Evolutionary conservation across 768 basidiomycete species (phyloP), one percentile per base, ranked within the genome.

Genomic region (Tricholoma flavovirens): DNA sequence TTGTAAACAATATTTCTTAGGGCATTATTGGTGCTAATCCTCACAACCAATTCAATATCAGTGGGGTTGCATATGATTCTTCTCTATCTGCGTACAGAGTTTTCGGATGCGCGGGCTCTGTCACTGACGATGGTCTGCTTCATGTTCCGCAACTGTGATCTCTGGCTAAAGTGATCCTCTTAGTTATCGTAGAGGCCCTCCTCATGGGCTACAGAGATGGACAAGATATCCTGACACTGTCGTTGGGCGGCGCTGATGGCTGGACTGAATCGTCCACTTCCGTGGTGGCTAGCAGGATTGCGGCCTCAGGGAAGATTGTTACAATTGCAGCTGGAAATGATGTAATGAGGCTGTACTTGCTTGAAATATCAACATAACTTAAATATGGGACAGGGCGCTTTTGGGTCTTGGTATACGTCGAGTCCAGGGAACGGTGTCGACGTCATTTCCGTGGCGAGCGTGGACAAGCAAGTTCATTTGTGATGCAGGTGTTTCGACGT

Each of bases 51-150:
- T 85, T 81, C 73, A 83, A 83, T 68, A 81, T 88, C 63, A 82
- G 80, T 49, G 88, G 88, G 54, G 86, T 87, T 42, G 87, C 87
- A 3, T 85, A 79, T 56, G 74, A 77, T 2, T 81, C 85, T 0
- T 77, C 76, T 1, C 67, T 87, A 33, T 77, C 71, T 2, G 64
- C 76, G 3, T 84, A 84, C 71, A 67, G 83, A 53, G 73, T 88
- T 8, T 87, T 86, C 63, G 81, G 83, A 3, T 88, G 88, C 65
- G 60, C 54, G 2, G 83, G 82, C 0, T 66, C 57, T 11, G 76
- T 80, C 57, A 75, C 73, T 46, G 77, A 83, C 62, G 76, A 85
- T 66, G 68, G 84, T 86, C 59, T 46, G 74, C 29, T 29, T 65
- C 19, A 5, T 35, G 33, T 35, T 22, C n/a, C n/a, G 49, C 26